Conservation (phyloP, 441 rosid genomes). For the Pelargonium cotyledonis region DNA sequence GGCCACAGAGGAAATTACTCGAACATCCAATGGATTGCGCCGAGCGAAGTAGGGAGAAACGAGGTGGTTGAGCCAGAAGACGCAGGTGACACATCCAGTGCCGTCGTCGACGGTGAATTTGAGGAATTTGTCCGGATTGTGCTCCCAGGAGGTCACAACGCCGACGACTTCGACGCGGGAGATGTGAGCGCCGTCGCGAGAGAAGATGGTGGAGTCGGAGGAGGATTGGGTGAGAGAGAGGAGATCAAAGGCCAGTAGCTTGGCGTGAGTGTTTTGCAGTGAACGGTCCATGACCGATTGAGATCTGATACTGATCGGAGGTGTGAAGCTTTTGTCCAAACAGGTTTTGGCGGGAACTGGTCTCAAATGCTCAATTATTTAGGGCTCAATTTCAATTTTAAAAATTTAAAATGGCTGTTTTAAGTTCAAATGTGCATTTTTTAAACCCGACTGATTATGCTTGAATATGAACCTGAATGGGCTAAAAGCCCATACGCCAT, state of each 20-base stretch:
- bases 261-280: conserved; percentile 48
- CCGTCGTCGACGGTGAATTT: conserved; percentile 69
- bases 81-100: conserved; percentile 53
- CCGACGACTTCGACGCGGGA: conserved; percentile 65
- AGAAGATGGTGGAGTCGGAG: conserved; percentile 34
- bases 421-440: no score
- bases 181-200: conserved; percentile 26
- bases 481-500: no score
- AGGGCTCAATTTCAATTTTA: no score
- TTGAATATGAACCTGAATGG: no score
- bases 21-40: conserved; percentile 39
- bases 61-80: conserved; percentile 81
- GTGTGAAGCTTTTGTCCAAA: background rate
- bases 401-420: no score
- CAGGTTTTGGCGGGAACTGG: conserved; percentile 1
- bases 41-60: conserved; percentile 47
- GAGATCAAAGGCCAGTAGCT: conserved; percentile 60
- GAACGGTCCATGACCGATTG: background rate
- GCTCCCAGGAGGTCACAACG: conserved; percentile 48
- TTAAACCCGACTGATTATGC: no score
- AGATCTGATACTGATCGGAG: background rate
- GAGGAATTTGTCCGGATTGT: conserved; percentile 55
- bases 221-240: conserved; percentile 35
- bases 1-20: conserved; percentile 42
- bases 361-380: no score